Evolutionary conservation across 495 filamentous ascomycete genomes (phyloP).

Genomic region (Hypoxylon crocopeplum): DNA sequence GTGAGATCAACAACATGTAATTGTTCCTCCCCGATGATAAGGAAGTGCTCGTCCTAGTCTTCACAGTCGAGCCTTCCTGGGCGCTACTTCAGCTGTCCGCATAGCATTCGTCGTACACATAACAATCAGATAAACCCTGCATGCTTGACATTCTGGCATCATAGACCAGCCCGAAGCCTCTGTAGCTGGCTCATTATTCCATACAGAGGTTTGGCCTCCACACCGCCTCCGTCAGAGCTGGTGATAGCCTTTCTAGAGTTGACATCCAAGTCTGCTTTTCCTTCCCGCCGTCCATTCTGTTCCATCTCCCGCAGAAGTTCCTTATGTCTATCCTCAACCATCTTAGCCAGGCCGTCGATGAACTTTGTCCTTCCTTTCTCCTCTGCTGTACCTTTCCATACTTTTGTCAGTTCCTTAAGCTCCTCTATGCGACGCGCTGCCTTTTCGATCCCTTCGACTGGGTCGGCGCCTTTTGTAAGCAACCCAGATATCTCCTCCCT

Average conservation of each 20-base stretch:
- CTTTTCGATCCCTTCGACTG: conserved; percentile 66
- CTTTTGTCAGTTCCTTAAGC: conserved; percentile 69
- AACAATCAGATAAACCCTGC: background rate
- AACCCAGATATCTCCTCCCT: conserved; percentile 74
- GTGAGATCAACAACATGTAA: too few relatives aligned
- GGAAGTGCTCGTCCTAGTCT: too few relatives aligned
- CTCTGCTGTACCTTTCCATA: conserved; percentile 96
- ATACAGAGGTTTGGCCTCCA: conserved; percentile 57
- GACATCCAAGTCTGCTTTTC: conserved; percentile 36
- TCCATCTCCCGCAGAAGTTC: conserved; percentile 62
- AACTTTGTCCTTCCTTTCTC: conserved; percentile 83
- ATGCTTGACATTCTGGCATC: conserved; percentile 33
- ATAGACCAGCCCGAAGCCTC: conserved; percentile 77
- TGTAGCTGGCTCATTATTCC: conserved; percentile 83
- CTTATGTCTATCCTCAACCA: conserved; percentile 63
- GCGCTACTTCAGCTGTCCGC: too few relatives aligned
- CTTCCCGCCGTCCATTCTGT: conserved; percentile 41
- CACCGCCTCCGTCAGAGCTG: conserved; percentile 30
- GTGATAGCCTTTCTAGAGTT: conserved; percentile 35
- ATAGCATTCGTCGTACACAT: background rate
- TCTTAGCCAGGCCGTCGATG: conserved; percentile 76
- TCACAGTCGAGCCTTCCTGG: too few relatives aligned
- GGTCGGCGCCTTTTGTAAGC: conserved; percentile 59
- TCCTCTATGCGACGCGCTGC: conserved; percentile 75
- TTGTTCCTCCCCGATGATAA: too few relatives aligned